phyloP scores from a whole-genome alignment of 1,284 basidiomycete genomes.

The Waitea zeae region DNA sequence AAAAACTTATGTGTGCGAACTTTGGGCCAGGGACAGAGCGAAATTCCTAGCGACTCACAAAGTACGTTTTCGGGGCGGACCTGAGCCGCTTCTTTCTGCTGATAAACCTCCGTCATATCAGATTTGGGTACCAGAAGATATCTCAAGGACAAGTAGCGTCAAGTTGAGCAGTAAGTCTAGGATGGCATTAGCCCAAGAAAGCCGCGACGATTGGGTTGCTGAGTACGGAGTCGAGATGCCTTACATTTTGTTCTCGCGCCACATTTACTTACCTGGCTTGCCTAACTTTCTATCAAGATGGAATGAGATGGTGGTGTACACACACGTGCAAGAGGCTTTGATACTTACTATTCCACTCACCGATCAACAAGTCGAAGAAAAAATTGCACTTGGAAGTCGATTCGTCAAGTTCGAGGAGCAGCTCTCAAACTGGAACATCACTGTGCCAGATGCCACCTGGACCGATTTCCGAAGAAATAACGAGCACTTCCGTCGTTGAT shows the following conservation, averaged over 20 bases:
- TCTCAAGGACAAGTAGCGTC: not conserved
- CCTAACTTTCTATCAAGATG: slow-evolving; percentile 1
- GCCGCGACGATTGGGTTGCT: slow-evolving; percentile 5
- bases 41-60: slow-evolving; percentile 2
- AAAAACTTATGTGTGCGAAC: slow-evolving; percentile 2
- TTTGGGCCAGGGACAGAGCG: slow-evolving; percentile 3
- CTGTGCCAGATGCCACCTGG: not conserved
- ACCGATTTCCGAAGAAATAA: not conserved
- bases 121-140: slow-evolving; percentile 6
- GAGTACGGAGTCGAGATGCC: slow-evolving; percentile 7
- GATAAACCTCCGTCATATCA: not conserved
- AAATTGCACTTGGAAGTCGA: too few species aligned
- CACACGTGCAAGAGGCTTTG: slow-evolving; percentile 6
- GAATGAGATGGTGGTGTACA: slow-evolving; percentile 7
- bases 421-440: not conserved
- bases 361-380: slow-evolving; percentile 1
- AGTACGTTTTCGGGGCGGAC: too few species aligned
- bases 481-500: not conserved
- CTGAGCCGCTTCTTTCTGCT: too few species aligned
- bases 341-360: slow-evolving; percentile 2
- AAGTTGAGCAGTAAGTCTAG: not conserved
- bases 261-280: slow-evolving; percentile 5
- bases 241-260: slow-evolving; percentile 7
- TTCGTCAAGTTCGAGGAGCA: slow-evolving; percentile 3
- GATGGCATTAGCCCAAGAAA: slow-evolving; percentile 5